Evolutionary conservation across 1,284 basidiomycete species (phyloP).

Genomic region (Gomphus bonarii): DNA sequence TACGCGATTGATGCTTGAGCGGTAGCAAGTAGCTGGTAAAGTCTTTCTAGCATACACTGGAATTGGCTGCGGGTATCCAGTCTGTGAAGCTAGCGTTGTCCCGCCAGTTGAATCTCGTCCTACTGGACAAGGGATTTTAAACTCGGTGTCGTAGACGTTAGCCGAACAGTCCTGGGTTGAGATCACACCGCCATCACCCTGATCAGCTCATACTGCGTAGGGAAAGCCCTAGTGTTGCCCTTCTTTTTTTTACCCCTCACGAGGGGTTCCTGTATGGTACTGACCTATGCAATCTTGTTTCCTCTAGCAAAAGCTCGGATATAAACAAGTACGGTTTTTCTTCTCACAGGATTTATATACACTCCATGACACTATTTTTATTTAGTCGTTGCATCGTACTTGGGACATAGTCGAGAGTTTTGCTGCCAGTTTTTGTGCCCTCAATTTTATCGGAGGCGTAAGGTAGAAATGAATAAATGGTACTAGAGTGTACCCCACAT

Average conservation of each 20-base stretch:
- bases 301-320: slow-evolving; percentile 62
- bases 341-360: background rate
- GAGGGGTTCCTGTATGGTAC: slow-evolving; percentile 34
- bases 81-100: slow-evolving; percentile 21
- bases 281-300: slow-evolving; percentile 30
- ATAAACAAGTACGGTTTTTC: slow-evolving; percentile 56
- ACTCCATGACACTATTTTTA: background rate
- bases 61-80: slow-evolving; percentile 81
- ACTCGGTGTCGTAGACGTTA: slow-evolving; percentile 20
- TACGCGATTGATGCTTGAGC: slow-evolving; percentile 19
- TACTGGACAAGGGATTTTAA: slow-evolving; percentile 14
- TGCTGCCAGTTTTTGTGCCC: slow-evolving; percentile 72
- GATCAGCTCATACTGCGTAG: slow-evolving; percentile 92
- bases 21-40: slow-evolving; percentile 50
- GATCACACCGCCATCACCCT: slow-evolving; percentile 91
- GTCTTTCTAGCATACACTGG: slow-evolving; percentile 52
- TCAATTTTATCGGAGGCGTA: slow-evolving; percentile 81
- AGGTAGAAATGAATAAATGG: slow-evolving; percentile 34
- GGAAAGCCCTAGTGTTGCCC: slow-evolving; percentile 77
- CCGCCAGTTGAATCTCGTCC: slow-evolving; percentile 18
- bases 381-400: slow-evolving; percentile 69
- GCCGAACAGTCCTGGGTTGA: slow-evolving; percentile 51
- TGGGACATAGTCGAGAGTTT: slow-evolving; percentile 78
- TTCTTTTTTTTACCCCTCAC: slow-evolving; percentile 29
- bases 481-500: slow-evolving; percentile 7